Percentiles rank a stretch among this genome's conserved stretches.
phyloP scores from a whole-genome alignment of 176 grass and related monocot genomes.

The Oryza glumipatula region DNA sequence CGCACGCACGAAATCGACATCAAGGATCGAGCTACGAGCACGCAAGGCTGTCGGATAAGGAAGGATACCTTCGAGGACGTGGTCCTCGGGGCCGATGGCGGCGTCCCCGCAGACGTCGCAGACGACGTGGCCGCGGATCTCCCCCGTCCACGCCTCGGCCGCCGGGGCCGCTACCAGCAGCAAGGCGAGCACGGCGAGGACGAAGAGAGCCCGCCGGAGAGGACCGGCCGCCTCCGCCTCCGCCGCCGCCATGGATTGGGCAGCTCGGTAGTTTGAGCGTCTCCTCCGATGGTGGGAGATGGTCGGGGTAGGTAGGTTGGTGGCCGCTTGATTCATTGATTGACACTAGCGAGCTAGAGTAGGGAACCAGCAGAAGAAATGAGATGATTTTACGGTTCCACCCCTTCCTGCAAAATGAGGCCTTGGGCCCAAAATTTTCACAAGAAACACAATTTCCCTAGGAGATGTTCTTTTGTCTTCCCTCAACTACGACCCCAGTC shows the following conservation, averaged over 20 bases:
- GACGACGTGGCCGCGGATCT: conserved; percentile 85
- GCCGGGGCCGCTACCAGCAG: conserved; percentile 8
- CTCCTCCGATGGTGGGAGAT: neutral
- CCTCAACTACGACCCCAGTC: no score
- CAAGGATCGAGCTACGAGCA: neutral
- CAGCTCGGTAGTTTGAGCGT: conserved; percentile 1
- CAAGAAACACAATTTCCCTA: no score
- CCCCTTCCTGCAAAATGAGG: no score
- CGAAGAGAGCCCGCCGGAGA: neutral
- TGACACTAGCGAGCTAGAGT: neutral
- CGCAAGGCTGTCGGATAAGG: neutral
- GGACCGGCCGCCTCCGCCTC: conserved; percentile 4
- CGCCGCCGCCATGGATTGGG: conserved; percentile 37
- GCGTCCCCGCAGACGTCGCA: conserved; percentile 92
- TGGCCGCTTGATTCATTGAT: neutral
- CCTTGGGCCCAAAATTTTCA: no score
- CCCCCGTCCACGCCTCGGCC: conserved; percentile 83
- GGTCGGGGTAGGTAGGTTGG: neutral
- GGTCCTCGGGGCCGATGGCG: conserved; percentile 83
- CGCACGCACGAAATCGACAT: neutral
- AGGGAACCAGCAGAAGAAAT: no score
- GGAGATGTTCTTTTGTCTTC: no score
- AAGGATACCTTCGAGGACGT: conserved; percentile 70
- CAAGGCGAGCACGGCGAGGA: conserved; percentile 26
- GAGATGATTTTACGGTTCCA: no score